A percentile compares a stretch with the other conserved stretches of the same genome.
Evolutionary conservation across 1,284 basidiomycete species (phyloP).

Genomic region (Paramarasmius palmivorus): DNA sequence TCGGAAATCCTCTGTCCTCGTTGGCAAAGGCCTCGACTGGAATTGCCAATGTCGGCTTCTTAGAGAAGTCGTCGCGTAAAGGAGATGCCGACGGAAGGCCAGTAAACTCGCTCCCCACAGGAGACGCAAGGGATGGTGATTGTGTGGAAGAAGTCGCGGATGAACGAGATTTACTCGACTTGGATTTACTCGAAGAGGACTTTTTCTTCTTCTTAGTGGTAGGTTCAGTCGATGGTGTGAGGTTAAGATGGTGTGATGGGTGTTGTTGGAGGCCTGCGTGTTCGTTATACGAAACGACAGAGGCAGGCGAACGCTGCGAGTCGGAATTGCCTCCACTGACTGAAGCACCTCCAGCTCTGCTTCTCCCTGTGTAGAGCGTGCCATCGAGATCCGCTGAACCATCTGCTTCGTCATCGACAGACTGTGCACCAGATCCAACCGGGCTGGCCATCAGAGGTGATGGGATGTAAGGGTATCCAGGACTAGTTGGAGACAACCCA

Average conservation of each 20-base stretch:
- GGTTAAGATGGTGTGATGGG: conserved; percentile 30
- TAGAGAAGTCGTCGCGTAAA: conserved; percentile 1
- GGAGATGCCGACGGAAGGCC: conserved; percentile 19
- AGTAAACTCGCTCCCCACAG: conserved; percentile 14
- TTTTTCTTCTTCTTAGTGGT: conserved; percentile 20
- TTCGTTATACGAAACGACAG: conserved; percentile 50
- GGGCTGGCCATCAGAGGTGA: conserved; percentile 13
- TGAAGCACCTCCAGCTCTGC: conserved; percentile 28
- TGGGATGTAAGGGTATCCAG: conserved; percentile 3
- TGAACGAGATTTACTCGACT: conserved; percentile 25
- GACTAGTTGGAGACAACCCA: conserved; percentile 1
- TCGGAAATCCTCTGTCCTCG: conserved; percentile 9
- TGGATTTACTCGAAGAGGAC: conserved; percentile 22
- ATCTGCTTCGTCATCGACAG: conserved; percentile 36
- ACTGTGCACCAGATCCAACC: conserved; percentile 12
- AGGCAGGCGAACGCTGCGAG: conserved; percentile 38
- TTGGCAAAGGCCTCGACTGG: conserved; percentile 13
- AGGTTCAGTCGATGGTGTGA: conserved; percentile 10
- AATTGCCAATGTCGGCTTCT: conserved; percentile 18
- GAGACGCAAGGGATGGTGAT: conserved; percentile 31
- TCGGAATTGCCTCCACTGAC: conserved; percentile 45
- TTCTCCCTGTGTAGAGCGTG: conserved; percentile 46
- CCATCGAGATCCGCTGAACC: conserved; percentile 64
- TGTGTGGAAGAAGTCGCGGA: conserved; percentile 27
- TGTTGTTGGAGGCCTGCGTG: too few species aligned